Conservation (phyloP, 148 eudicot genomes). For the Dianthus caryophyllus region DNA sequence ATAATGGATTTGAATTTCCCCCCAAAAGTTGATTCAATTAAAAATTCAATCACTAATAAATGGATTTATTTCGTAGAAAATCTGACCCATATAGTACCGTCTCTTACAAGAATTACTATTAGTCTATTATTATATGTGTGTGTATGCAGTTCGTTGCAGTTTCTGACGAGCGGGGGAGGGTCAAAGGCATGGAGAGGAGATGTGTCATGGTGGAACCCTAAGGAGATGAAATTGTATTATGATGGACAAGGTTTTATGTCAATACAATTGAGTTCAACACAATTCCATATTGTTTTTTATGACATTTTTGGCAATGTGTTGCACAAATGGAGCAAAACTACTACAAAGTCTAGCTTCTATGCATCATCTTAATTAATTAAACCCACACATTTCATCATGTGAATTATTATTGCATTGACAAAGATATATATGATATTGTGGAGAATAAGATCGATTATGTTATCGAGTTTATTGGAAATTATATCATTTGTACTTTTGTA, state of each 20-base stretch:
- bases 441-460: no score
- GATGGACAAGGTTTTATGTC: slow-evolving; percentile 96
- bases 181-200: slow-evolving; percentile 90
- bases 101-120: no score
- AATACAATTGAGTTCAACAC: slow-evolving; percentile 33
- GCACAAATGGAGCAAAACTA: slow-evolving; percentile 51
- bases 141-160: slow-evolving; percentile 50
- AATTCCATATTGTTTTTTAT: slow-evolving; percentile 40
- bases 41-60: no score
- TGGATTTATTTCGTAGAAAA: no score
- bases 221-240: slow-evolving; percentile 53
- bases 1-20: no score
- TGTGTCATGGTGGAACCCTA: slow-evolving; percentile 27
- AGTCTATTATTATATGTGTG: not conserved
- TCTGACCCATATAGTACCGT: no score
- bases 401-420: no score
- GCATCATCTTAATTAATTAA: slow-evolving; percentile 1
- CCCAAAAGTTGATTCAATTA: no score
- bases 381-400: no score
- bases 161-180: slow-evolving; percentile 81
- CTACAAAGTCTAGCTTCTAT: slow-evolving; percentile 23
- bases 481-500: no score
- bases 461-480: no score
- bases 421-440: no score
- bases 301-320: slow-evolving; percentile 52